Percentiles rank a stretch among this genome's conserved stretches.
phyloP scores from a whole-genome alignment of 441 rosid species.

The Brassica hybrid region DNA sequence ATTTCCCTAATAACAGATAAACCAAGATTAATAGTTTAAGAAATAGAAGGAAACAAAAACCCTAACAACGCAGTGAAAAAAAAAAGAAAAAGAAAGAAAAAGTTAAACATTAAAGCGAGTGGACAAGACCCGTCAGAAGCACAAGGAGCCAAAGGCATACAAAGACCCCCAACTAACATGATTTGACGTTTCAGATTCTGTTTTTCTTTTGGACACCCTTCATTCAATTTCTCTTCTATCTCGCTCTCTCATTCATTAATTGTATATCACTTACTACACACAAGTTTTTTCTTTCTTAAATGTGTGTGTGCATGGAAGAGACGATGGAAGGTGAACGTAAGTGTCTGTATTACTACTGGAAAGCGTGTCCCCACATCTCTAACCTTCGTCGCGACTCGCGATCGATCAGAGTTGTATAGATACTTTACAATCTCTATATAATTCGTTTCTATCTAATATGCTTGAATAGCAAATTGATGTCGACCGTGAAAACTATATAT shows the following conservation, averaged over 20 bases:
- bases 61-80: conserved; percentile 10
- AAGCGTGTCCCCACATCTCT: conserved; percentile 24
- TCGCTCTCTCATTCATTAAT: conserved; percentile 6
- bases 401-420: conserved; percentile 17
- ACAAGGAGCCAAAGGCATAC: conserved; percentile 43
- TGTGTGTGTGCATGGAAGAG: conserved; percentile 35
- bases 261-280: conserved; percentile 16
- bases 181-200: conserved; percentile 52
- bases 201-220: conserved; percentile 42
- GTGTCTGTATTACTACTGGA: conserved; percentile 31
- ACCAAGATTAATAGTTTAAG: neutral
- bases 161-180: conserved; percentile 48
- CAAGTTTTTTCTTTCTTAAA: neutral
- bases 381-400: conserved; percentile 17
- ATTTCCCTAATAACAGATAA: neutral
- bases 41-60: neutral
- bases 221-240: neutral
- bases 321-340: conserved; percentile 43
- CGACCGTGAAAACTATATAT: conserved; percentile 28
- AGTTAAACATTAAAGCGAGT: conserved; percentile 34
- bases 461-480: conserved; percentile 21
- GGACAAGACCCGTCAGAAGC: conserved; percentile 46
- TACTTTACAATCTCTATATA: conserved; percentile 13
- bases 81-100: conserved; percentile 6
- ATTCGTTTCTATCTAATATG: conserved; percentile 7